Evolutionary conservation across 106 monocot genomes (phyloP), one percentile per base, ranked within the genome.

Genomic region (Alisma plantagoaquatica): DNA sequence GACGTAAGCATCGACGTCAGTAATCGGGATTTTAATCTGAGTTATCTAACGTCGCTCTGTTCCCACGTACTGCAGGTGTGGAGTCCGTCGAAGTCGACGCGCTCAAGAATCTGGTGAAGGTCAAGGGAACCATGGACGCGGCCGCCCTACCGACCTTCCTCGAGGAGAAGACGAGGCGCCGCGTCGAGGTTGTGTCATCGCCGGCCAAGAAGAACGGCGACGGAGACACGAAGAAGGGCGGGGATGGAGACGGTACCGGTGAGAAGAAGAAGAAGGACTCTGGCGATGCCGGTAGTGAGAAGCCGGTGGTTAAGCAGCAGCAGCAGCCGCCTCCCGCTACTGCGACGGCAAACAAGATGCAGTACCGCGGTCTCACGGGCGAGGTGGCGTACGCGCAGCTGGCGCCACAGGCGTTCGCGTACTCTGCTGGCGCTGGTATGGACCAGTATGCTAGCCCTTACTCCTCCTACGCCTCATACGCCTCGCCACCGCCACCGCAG

Each of bases 111-210:
- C 48, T 75, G 42, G 79, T 79, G 10, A 84, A 72, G 9, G 84
- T 85, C 18, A 76, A 52, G 44, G 84, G 84, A 16, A 80, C 79
- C 1, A 85, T 85, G 79, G 84, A 85, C 59, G 44, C 29, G 29
- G 68, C 72, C 30, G 2, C 10, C 48, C 62, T 85, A 42, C 54
- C 63, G 7, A 1, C 9, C 0, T 3, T 22, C 26, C 59, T 85
- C 17, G 64, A 54, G 18, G 73, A 73, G 19, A 76, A 75, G 63
- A 66, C 76, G 18, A 73, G 64, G 41, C 47, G 79, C 10, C 27
- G 31, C 41, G 84, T 80, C 7, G 84, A 85, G 48, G 16, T 79
- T 28, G 70, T 85, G 22, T 48, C 51, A 15, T 35, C 53, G 16
- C 46, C 63, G 51, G 66, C 71, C 46, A 70, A 75, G 4, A 64